Evolutionary conservation across 495 filamentous ascomycete genomes (phyloP), one percentile per base, ranked within the genome.

Genomic region (Daldinia grandis): DNA sequence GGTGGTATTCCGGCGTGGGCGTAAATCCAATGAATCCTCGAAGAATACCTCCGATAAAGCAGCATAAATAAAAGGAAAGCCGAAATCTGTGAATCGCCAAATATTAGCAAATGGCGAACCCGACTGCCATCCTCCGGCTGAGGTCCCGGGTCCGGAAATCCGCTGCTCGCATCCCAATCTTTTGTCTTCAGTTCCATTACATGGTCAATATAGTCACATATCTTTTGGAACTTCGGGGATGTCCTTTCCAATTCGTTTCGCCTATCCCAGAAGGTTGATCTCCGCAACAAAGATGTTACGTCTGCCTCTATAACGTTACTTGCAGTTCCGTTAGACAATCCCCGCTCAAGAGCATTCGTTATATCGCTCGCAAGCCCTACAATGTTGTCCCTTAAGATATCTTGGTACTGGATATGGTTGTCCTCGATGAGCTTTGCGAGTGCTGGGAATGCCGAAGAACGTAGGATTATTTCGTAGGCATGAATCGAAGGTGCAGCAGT

Each of bases 91-190:
- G 49, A 28, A 1, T 62, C 50, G 1, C 3, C 8, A 40, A 40
- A 68, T 7, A 68, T 47, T 19, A 68, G 3, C 12, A 61, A 50
- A 31, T 68, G 37, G 6, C 40, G 49, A 14, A 56, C 38, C 7
- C 31, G 6, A n/a, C 30, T 59, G 0, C 33, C 33, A n/a, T 66
- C 64, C 1, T 1, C 9, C 1, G 63, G 63, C 30, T 12, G 25
- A 14, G 25, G 44, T 5, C 51, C 50, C 14, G 51, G 50, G 17
- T 56, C 28, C 1, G 51, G 61, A 56, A 47, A 33, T 8, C 28
- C 25, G 14, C n/a, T 21, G 1, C 9, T 21, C 1, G 1, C 0
- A 31, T 28, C 17, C 19, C 14, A 38, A 0, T 1, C 9, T 0
- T 51, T 2, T 15, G 12, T 7, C 3, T 47, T 58, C 9, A 38